Evolutionary conservation across 768 basidiomycete genomes (phyloP).

Genomic region (Trametes sanguinea): DNA sequence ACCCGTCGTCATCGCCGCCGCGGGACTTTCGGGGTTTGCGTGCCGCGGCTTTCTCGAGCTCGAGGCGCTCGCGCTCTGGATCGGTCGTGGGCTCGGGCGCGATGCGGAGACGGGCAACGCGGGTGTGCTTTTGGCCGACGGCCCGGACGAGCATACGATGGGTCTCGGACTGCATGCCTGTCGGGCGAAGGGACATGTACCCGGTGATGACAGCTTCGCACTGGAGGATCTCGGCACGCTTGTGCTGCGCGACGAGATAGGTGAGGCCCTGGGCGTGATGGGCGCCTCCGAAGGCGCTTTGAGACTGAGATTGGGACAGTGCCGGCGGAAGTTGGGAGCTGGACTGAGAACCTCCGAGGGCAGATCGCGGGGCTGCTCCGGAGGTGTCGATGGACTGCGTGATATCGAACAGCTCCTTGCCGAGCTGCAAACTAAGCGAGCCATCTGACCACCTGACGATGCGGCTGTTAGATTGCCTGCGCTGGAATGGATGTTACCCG

Average conservation of each 20-base stretch:
- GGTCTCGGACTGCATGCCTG: constrained; percentile 87
- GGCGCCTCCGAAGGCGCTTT: constrained; percentile 34
- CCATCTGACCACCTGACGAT: constrained; percentile 97
- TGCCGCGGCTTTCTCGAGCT: constrained; percentile 62
- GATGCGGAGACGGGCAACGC: constrained; percentile 76
- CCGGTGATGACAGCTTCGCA: constrained; percentile 83
- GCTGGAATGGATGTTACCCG: constrained; percentile 43
- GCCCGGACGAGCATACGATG: constrained; percentile 87
- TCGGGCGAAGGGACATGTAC: constrained; percentile 80
- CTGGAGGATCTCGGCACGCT: constrained; percentile 83
- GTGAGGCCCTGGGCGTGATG: constrained; percentile 73
- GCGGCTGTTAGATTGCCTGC: constrained; percentile 85
- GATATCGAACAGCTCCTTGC: constrained; percentile 93
- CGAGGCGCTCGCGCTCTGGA: constrained; percentile 72
- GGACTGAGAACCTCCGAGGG: constrained; percentile 48
- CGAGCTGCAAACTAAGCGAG: constrained; percentile 83
- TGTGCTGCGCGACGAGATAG: constrained; percentile 89
- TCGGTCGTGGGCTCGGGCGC: constrained; percentile 77
- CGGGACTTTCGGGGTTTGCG: constrained; percentile 63
- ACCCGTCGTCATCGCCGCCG: constrained; percentile 52
- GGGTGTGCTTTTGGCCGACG: constrained; percentile 83
- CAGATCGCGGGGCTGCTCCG: constrained; percentile 60
- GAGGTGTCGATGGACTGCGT: constrained; percentile 78
- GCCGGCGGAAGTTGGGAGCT: constrained; percentile 24
- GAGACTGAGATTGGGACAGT: constrained; percentile 38